Percentiles rank a stretch among this genome's conserved stretches.
These are phyloP conservation scores for Cryptococcus amylolentus DNA, from an alignment of 1,284 basidiomycete genomes.

Conservation along the genomic window DNA sequence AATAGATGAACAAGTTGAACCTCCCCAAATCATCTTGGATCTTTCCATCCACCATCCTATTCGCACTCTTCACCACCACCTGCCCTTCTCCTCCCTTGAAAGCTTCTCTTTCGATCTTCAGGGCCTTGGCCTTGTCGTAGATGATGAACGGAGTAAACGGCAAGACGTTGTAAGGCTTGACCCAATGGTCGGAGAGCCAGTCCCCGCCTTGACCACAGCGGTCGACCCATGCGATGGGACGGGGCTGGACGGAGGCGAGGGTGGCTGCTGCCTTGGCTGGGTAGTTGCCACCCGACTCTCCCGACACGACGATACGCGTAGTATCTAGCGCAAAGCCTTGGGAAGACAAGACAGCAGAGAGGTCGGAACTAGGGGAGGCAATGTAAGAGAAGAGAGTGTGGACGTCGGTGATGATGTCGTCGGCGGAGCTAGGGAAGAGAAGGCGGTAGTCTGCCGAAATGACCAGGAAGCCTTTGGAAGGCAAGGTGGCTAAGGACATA, in stretches of 20 bases:
- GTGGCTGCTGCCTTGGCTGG: constrained; percentile 8
- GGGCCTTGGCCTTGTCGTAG: not conserved
- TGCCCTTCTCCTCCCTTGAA: not conserved
- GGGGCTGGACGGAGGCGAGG: not conserved
- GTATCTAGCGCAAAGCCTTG: not conserved
- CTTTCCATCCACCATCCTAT: not conserved
- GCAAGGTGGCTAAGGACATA: not conserved
- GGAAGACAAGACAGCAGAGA: not conserved
- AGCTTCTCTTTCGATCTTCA: not conserved
- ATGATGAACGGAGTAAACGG: not conserved
- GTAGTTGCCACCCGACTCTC: constrained; percentile 11
- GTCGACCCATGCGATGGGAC: constrained; percentile 5
- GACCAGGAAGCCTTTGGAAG: constrained; percentile 3
- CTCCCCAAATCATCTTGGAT: not conserved
- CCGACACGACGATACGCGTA: constrained; percentile 2
- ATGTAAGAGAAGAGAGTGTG: constrained; percentile 11
- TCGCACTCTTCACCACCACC: constrained; percentile 1
- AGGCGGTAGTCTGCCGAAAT: constrained; percentile 14
- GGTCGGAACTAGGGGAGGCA: constrained; percentile 1
- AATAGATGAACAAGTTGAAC: constrained; percentile 2
- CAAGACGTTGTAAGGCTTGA: not conserved
- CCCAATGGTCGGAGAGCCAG: constrained; percentile 9
- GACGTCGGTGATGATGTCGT: constrained; percentile 11
- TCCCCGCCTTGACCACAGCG: constrained; percentile 5
- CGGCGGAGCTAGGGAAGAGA: constrained; percentile 5